A percentile compares a stretch with the other conserved stretches of the same genome.
phyloP scores from a whole-genome alignment of 1,139 yeast species.

The Saccharomycopsis hybrid region DNA sequence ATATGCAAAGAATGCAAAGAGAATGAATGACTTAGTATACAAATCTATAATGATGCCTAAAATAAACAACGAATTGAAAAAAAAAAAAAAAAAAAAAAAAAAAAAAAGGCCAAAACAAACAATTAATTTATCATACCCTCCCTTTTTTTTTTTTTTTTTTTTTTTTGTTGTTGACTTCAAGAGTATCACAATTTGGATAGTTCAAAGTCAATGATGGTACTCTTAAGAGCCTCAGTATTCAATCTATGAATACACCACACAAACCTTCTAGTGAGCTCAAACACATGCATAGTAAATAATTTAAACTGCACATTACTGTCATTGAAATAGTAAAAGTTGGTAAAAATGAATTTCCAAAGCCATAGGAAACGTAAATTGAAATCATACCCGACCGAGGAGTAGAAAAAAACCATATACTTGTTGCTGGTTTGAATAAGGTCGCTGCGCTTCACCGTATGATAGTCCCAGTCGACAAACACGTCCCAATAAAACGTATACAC shows the following conservation, averaged over 20 bases:
- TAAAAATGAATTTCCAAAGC: slow-evolving; percentile 42
- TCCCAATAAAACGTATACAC: slow-evolving; percentile 76
- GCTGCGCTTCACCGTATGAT: not conserved
- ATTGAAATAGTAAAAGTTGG: slow-evolving; percentile 26
- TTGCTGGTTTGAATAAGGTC: not conserved
- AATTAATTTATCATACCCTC: too few relatives aligned
- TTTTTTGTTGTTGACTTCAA: too few relatives aligned
- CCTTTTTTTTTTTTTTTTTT: too few relatives aligned
- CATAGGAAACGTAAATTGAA: slow-evolving; percentile 66
- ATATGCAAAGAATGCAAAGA: too few relatives aligned
- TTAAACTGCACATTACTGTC: slow-evolving; percentile 47
- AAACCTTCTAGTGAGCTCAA: slow-evolving; percentile 80
- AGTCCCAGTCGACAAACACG: slow-evolving; percentile 92
- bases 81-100: too few relatives aligned
- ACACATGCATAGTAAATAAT: slow-evolving; percentile 52
- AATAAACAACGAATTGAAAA: too few relatives aligned
- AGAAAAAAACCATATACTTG: slow-evolving; percentile 35
- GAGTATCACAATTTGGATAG: not conserved
- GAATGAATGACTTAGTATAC: too few relatives aligned
- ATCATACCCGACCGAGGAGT: slow-evolving; percentile 51
- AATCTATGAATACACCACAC: slow-evolving; percentile 47
- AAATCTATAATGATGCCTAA: too few relatives aligned
- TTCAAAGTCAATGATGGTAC: not conserved
- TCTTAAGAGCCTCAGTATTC: slow-evolving; percentile 13
- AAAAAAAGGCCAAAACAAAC: too few relatives aligned